Evolutionary conservation across 202 grass and related monocot genomes (phyloP).

Genomic region (Saccharum hybrid): DNA sequence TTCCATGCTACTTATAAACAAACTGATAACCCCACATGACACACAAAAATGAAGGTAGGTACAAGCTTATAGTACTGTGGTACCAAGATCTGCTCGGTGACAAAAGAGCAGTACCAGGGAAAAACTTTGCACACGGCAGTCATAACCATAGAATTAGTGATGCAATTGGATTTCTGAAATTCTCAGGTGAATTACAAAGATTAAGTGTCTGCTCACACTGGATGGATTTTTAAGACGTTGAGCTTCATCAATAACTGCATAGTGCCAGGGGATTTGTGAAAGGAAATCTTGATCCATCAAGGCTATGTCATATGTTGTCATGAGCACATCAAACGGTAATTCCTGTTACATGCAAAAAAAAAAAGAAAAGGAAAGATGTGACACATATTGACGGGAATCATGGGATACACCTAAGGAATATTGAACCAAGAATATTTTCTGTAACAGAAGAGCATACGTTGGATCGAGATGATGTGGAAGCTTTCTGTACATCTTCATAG

Average conservation of each 20-base stretch:
- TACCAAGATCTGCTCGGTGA: background rate
- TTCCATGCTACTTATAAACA: slow-evolving; percentile 11
- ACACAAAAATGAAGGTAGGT: background rate
- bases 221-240: slow-evolving; percentile 89
- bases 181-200: slow-evolving; percentile 5
- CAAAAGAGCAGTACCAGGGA: background rate
- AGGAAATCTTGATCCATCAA: slow-evolving; percentile 90
- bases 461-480: slow-evolving; percentile 46
- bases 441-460: slow-evolving; percentile 40
- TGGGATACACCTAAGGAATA: background rate
- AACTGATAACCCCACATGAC: slow-evolving; percentile 16
- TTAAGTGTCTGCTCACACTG: slow-evolving; percentile 59
- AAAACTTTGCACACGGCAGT: background rate
- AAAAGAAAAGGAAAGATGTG: background rate
- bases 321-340: slow-evolving; percentile 80
- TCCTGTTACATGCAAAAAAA: slow-evolving; percentile 44
- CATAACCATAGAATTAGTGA: slow-evolving; percentile 2
- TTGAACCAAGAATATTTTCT: background rate
- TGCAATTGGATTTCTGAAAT: slow-evolving; percentile 22
- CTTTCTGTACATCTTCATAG: slow-evolving; percentile 47
- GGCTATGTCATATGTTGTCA: slow-evolving; percentile 91
- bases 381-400: background rate
- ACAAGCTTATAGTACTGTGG: background rate
- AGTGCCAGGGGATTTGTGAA: slow-evolving; percentile 84
- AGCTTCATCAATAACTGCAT: slow-evolving; percentile 82